Conservation (phyloP, 257 asterid genomes). For the Echites panduratus region DNA sequence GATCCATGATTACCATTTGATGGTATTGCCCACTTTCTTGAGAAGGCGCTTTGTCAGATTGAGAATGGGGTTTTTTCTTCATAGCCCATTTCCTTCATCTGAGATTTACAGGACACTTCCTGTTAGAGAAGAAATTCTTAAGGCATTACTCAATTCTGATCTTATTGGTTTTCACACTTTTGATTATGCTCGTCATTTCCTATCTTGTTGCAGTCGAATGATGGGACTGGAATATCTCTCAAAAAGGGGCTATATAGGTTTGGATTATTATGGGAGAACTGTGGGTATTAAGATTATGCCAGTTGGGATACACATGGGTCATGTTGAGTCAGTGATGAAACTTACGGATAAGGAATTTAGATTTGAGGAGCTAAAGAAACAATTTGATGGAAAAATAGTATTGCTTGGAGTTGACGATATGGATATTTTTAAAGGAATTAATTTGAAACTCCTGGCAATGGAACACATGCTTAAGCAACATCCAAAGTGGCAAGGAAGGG, state of each 20-base stretch:
- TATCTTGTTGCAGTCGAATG: constrained; percentile 91
- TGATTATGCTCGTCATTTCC: constrained; percentile 90
- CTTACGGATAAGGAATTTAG: constrained; percentile 62
- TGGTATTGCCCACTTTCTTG: constrained; percentile 82
- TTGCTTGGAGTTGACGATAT: constrained; percentile 85
- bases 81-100: constrained; percentile 89
- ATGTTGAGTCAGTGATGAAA: constrained; percentile 69
- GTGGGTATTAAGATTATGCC: constrained; percentile 95
- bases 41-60: constrained; percentile 69
- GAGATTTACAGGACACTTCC: constrained; percentile 89
- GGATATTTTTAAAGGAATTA: constrained; percentile 90
- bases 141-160: constrained; percentile 76
- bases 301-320: constrained; percentile 86
- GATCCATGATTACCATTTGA: constrained; percentile 84
- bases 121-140: constrained; percentile 84
- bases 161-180: constrained; percentile 93
- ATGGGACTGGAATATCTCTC: constrained; percentile 87
- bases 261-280: constrained; percentile 88
- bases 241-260: constrained; percentile 84
- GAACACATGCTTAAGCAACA: constrained; percentile 81
- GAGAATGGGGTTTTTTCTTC: constrained; percentile 93
- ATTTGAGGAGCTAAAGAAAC: constrained; percentile 61
- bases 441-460: constrained; percentile 81
- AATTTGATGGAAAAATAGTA: constrained; percentile 69
- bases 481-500: constrained; percentile 73